These are phyloP conservation scores for Handroanthus guayacan DNA, from an alignment of 257 asterid genomes.

Conservation along the genomic window DNA sequence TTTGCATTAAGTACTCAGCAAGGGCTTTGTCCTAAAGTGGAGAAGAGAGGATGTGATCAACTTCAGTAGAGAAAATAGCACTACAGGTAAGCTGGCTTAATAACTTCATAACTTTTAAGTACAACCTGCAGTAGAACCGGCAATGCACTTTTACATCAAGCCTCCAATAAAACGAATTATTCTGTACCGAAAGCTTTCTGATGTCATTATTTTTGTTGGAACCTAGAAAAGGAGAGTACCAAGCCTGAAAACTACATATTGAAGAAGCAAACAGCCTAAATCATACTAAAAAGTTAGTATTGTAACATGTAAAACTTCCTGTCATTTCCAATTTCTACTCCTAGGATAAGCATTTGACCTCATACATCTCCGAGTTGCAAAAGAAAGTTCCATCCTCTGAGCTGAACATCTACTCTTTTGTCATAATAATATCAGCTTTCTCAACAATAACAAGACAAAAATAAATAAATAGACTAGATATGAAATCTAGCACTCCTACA, in stretches of 20 bases:
- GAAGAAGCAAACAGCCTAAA: not conserved
- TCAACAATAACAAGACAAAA: not conserved
- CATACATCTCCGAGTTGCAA: not conserved
- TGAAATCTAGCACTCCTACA: not conserved
- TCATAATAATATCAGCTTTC: not conserved
- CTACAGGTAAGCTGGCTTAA: slow-evolving; percentile 6
- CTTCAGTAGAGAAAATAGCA: slow-evolving; percentile 9
- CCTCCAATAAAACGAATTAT: not conserved
- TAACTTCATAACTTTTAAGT: slow-evolving; percentile 18
- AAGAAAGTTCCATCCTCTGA: not conserved
- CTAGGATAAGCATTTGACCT: slow-evolving; percentile 1
- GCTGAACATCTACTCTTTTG: slow-evolving; percentile 4
- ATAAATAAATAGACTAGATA: not conserved
- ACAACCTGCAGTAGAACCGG: slow-evolving; percentile 19
- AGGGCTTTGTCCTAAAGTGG: not conserved
- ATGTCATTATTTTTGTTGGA: slow-evolving; percentile 1
- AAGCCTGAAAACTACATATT: not conserved
- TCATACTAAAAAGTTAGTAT: not conserved
- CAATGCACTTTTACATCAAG: slow-evolving; percentile 24
- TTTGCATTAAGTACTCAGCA: not conserved
- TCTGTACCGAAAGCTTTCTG: slow-evolving; percentile 13
- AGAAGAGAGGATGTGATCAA: slow-evolving; percentile 2
- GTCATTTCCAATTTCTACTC: not conserved
- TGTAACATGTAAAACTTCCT: not conserved
- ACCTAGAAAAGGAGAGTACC: not conserved